Evolutionary conservation across 805 yeast species (phyloP), one percentile per base, ranked within the genome.

Genomic region (Teunomyces pallodes): DNA sequence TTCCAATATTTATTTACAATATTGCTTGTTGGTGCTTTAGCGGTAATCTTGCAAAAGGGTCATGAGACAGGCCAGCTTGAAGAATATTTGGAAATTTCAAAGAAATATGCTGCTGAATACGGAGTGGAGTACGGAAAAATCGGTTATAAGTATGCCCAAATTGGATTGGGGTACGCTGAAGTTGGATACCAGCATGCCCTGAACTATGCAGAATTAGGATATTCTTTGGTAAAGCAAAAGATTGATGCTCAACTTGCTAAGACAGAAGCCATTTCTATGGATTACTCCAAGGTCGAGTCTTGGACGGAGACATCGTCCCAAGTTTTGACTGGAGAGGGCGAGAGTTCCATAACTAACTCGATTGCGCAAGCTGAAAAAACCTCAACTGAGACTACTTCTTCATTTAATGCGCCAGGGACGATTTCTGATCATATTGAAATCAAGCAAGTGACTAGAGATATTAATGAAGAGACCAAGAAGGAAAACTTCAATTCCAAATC

Each of bases 51-150:
- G 27, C 79, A 75, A 52, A 55, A 56, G 41, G 61, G 64, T 5
- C 62, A 66, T 47, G 72, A 70, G 42, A 56, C 51, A 28, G 76
- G 75, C 3, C 65, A 70, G 31, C 65, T 71, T 43, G 63, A 64
- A 31, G 47, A 46, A 27, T 49, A 46, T 46, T 10, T 45, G 13
- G 46, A 41, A 13, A 14, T 24, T n/a, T 44, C 51, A 16, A 45
- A 40, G 30, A 40, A 17, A 44, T 54, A 58, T 28, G 54, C 52
- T 24, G 17, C 58, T 12, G 61, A 53, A 4, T 26, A 61, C 10
- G 56, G 65, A 10, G 55, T 48, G 35, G 38, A 47, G 5, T 56
- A 64, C 47, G 64, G 64, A 1, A 38, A 36, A 24, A 44, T 53
- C 13, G 54, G 50, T 10, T 38, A 26, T 14, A 20, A 24, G 13